Evolutionary conservation across 202 grass and related monocot genomes (phyloP).

Genomic region (Carex arenaria): DNA sequence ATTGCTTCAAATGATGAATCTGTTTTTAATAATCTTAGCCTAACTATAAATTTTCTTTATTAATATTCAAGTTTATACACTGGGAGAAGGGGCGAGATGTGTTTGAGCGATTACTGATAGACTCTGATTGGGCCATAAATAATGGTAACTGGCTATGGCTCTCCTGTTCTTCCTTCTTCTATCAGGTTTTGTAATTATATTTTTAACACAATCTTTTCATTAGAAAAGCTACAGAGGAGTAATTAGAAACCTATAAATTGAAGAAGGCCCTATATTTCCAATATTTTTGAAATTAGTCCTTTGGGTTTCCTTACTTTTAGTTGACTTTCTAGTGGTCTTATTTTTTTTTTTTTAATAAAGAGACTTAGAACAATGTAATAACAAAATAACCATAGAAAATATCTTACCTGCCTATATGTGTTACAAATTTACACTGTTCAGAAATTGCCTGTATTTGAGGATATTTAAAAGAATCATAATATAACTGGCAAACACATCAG

Average conservation of each 20-base stretch:
- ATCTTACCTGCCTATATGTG: background rate
- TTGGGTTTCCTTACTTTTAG: background rate
- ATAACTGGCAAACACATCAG: background rate
- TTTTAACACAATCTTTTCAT: background rate
- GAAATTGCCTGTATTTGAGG: background rate
- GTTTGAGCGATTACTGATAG: conserved; percentile 79
- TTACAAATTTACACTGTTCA: background rate
- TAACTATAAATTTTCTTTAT: background rate
- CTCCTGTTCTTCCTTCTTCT: conserved; percentile 93
- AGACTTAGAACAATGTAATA: background rate
- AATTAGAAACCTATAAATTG: background rate
- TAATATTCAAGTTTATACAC: conserved; percentile 65
- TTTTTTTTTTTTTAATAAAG: background rate
- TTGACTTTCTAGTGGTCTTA: background rate
- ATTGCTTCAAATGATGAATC: background rate
- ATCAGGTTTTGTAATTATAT: conserved; percentile 43
- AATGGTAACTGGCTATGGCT: conserved; percentile 95
- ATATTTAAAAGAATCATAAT: background rate
- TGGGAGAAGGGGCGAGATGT: conserved; percentile 91
- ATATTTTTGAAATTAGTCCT: background rate
- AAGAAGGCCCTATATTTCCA: background rate
- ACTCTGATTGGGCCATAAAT: conserved; percentile 90
- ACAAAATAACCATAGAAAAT: background rate
- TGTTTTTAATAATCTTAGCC: background rate
- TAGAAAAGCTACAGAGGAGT: background rate